phyloP scores from a whole-genome alignment of 495 filamentous ascomycete genomes.

The Apiosordaria backusii region DNA sequence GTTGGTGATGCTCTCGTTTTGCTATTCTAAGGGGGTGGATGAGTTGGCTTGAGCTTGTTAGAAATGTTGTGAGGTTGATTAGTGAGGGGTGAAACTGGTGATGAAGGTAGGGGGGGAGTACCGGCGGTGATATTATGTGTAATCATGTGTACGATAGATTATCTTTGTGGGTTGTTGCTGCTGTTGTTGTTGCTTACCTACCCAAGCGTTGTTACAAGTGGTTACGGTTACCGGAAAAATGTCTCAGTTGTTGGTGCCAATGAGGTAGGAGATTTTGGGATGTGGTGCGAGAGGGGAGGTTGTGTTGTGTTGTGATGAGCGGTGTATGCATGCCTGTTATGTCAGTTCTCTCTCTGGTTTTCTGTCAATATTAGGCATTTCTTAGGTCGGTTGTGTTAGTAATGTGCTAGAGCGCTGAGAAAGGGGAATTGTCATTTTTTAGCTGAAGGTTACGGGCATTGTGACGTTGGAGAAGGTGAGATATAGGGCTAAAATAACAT shows the following conservation, averaged over 20 bases:
- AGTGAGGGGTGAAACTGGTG: neutral
- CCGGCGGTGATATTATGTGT: slow-evolving; percentile 4
- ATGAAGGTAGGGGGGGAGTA: neutral
- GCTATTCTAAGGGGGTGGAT: too few relatives aligned
- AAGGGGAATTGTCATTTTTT: too few relatives aligned
- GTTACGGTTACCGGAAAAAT: slow-evolving; percentile 9
- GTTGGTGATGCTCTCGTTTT: too few relatives aligned
- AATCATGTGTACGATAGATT: slow-evolving; percentile 16
- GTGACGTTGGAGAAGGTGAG: too few relatives aligned
- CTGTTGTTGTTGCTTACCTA: neutral
- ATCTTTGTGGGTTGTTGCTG: neutral
- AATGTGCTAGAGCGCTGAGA: too few relatives aligned
- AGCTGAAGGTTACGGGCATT: too few relatives aligned
- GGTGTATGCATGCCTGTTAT: neutral
- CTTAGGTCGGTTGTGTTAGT: too few relatives aligned
- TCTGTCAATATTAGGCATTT: neutral
- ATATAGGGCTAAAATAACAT: too few relatives aligned
- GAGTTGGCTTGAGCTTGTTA: neutral
- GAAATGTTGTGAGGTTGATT: neutral
- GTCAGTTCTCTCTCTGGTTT: too few relatives aligned
- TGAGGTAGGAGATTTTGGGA: neutral
- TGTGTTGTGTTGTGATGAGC: neutral
- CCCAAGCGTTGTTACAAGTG: neutral
- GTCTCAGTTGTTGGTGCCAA: slow-evolving; percentile 24
- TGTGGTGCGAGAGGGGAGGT: neutral